phyloP scores from a whole-genome alignment of 148 eudicot genomes.

The Pharnaceum exiguum region DNA sequence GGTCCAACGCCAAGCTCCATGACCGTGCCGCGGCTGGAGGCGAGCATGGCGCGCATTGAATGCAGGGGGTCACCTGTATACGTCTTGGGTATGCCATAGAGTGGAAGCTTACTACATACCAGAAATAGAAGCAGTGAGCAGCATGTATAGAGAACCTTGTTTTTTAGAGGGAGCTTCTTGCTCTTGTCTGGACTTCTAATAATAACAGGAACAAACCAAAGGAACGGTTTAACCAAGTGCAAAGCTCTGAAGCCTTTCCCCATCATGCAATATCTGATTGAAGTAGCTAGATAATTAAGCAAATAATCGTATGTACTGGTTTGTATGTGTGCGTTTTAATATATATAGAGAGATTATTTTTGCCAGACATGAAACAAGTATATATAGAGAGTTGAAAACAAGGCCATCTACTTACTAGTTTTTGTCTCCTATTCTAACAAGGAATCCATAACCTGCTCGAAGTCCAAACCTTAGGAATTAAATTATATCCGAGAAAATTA shows the following conservation, averaged over 20 bases:
- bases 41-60: conserved; percentile 72
- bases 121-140: conserved; percentile 52
- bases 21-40: conserved; percentile 66
- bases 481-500: too few relatives aligned
- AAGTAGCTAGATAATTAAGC: too few relatives aligned
- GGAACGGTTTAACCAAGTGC: conserved; percentile 62
- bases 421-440: too few relatives aligned
- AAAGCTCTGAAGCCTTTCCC: conserved; percentile 61
- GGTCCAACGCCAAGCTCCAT: conserved; percentile 83
- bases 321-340: too few relatives aligned
- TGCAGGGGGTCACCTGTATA: conserved; percentile 67
- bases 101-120: conserved; percentile 71
- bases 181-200: conserved; percentile 47
- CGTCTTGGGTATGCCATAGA: conserved; percentile 63
- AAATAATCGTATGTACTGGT: too few relatives aligned
- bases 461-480: too few relatives aligned
- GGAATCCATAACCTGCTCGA: too few relatives aligned
- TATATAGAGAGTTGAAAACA: too few relatives aligned
- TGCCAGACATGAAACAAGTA: too few relatives aligned
- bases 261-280: conserved; percentile 21
- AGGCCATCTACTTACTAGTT: too few relatives aligned
- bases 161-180: conserved; percentile 52
- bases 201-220: conserved; percentile 54
- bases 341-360: too few relatives aligned
- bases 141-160: conserved; percentile 61